Conservation (phyloP, 192 early-diverging fungal species). For the Backusella mclennaniae region DNA sequence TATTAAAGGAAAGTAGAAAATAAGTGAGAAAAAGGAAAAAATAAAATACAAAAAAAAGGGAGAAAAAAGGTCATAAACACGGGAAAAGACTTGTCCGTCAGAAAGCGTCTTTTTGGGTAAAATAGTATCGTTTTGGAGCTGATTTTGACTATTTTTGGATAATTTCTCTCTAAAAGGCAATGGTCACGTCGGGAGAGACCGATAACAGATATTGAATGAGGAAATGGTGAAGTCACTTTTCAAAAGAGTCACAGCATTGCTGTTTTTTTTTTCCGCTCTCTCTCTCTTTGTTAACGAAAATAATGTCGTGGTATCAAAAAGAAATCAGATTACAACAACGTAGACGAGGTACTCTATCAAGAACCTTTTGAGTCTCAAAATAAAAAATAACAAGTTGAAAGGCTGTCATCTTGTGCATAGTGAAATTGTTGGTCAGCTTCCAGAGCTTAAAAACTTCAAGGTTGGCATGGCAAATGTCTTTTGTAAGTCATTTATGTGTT, state of each 20-base stretch:
- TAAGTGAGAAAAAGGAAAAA: neutral
- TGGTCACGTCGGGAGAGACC: neutral
- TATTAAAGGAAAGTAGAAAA: neutral
- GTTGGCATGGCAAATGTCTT: slow-evolving; percentile 87
- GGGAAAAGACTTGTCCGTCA: slow-evolving; percentile 1
- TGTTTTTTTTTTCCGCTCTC: slow-evolving; percentile 60
- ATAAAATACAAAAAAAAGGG: neutral
- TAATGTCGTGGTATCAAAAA: slow-evolving; percentile 68
- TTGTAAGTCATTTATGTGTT: slow-evolving; percentile 41
- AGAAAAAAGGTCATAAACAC: neutral
- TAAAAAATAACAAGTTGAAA: neutral
- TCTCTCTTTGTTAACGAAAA: slow-evolving; percentile 39
- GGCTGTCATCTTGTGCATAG: slow-evolving; percentile 78
- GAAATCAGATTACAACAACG: slow-evolving; percentile 58
- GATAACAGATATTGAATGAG: neutral
- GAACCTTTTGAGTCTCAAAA: neutral
- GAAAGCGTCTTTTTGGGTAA: neutral
- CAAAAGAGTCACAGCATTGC: neutral
- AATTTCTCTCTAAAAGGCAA: neutral
- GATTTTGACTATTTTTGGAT: neutral
- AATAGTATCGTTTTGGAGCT: neutral
- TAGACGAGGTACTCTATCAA: slow-evolving; percentile 34
- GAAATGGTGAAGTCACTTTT: neutral
- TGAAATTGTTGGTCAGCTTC: slow-evolving; percentile 62
- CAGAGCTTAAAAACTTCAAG: slow-evolving; percentile 64